phyloP scores from a whole-genome alignment of 106 monocot genomes.

The Hemerocallis citrina region DNA sequence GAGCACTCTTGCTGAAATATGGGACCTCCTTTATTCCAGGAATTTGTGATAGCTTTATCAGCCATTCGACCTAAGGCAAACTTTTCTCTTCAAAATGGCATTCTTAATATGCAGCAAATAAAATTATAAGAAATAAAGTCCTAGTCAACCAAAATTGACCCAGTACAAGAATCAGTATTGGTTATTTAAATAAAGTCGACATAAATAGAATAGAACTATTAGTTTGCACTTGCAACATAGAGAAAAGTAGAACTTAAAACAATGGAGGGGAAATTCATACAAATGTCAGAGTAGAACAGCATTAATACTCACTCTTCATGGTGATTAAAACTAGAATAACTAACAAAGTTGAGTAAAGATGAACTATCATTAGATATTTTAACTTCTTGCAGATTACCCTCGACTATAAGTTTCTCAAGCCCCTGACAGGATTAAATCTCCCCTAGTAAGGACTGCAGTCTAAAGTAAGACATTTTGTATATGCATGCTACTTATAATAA shows the following conservation, averaged over 20 bases:
- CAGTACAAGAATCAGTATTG: background rate
- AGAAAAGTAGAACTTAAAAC: conserved; percentile 1
- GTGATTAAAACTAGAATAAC: too few species aligned
- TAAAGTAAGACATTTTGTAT: too few species aligned
- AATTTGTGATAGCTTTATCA: conserved; percentile 73
- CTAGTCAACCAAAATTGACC: background rate
- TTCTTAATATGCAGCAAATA: background rate
- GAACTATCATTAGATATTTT: too few species aligned
- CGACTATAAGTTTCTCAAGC: too few species aligned
- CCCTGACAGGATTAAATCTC: too few species aligned
- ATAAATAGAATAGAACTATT: background rate
- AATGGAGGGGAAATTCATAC: too few species aligned
- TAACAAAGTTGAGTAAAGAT: too few species aligned
- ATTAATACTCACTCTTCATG: too few species aligned
- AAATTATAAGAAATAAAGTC: background rate
- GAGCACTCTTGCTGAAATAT: conserved; percentile 54
- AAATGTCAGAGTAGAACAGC: too few species aligned
- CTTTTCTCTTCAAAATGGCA: background rate
- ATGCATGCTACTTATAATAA: too few species aligned
- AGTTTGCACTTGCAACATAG: background rate
- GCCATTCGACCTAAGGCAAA: conserved; percentile 69
- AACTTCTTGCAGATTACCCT: too few species aligned
- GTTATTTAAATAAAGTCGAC: background rate
- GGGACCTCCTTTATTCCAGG: conserved; percentile 82
- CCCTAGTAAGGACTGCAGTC: too few species aligned